Base-by-base conservation (phyloP, 83 land plant species). In the Picea mariana region DNA sequence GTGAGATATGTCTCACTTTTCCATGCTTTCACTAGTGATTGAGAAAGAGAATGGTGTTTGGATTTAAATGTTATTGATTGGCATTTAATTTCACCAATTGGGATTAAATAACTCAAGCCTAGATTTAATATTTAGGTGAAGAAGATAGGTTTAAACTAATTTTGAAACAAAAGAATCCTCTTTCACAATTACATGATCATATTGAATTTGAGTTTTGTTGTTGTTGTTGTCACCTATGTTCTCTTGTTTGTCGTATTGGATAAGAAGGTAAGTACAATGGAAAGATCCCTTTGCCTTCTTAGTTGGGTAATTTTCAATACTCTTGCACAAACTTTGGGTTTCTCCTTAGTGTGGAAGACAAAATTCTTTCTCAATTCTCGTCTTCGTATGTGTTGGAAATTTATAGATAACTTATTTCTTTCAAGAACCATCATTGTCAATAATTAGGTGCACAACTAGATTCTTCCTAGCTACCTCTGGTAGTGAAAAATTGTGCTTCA, bases 291-390 rank as follows among this genome's bases (percentile, higher is more conserved):
- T 26, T 92, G 96, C 68, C 81, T 95, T 8, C 49, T 77, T 62
- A 95, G 99, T 65, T 97, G 98, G 99, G 75, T 97, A 40, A 92
- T 90, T 0, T 87, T 89, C 79, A 87, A 89, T 80, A 87, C 79
- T 44, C 77, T 95, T 66, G 95, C 95, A 23, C 67, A 71, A 34
- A 80, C 59, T 5, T 86, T 95, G 47, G 97, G 97, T 9, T 91
- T 75, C 75, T 82, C 91, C 81, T 87, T 91, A 17, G 92, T 91
- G 0, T 93, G 96, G 98, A 97, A 97, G 99, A 96, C 95, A 75
- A 59, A 67, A 55, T 26, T 59, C 31, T 42, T 12, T 84, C 17
- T 42, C 64, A 31, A 20, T 60, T 59, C 24, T 83, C 38, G 21
- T 72, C 4, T 26, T 17, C 61, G 55, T 78, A 47, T 55, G 21